Evolutionary conservation across 495 filamentous ascomycete genomes (phyloP).

Genomic region (Hypoxylon rickii): DNA sequence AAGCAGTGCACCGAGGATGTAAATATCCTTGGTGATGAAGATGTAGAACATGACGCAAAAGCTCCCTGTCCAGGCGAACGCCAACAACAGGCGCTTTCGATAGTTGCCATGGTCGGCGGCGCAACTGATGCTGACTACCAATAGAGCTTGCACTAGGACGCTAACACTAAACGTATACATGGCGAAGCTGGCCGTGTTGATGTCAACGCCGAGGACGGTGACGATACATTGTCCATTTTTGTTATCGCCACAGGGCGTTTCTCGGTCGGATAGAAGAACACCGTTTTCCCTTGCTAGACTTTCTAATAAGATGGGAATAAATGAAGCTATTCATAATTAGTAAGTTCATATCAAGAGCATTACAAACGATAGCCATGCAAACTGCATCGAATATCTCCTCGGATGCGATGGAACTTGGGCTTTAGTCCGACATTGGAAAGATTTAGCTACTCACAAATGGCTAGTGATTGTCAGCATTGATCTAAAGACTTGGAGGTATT

Average conservation of each 20-base stretch:
- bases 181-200: conserved; percentile 96
- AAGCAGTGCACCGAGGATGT: conserved; percentile 77
- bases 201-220: conserved; percentile 76
- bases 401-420: not conserved
- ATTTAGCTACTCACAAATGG: conserved; percentile 38
- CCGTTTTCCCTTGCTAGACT: conserved; percentile 90
- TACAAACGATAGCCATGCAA: too few relatives aligned
- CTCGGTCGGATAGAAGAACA: conserved; percentile 75
- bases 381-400: too few relatives aligned
- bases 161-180: conserved; percentile 97
- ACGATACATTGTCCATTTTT: conserved; percentile 78
- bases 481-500: too few relatives aligned
- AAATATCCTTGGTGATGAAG: conserved; percentile 70
- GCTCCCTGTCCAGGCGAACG: conserved; percentile 81
- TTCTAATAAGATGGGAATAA: conserved; percentile 95
- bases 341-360: conserved; percentile 18
- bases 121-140: conserved; percentile 94
- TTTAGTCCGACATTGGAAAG: too few relatives aligned
- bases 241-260: conserved; percentile 66
- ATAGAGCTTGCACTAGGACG: conserved; percentile 82
- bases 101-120: conserved; percentile 95
- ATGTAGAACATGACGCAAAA: conserved; percentile 88
- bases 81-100: conserved; percentile 82
- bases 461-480: conserved; percentile 29
- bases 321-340: conserved; percentile 65